A percentile compares a stretch with the other conserved stretches of the same genome.
Evolutionary conservation across 805 yeast genomes (phyloP).

Genomic region (Ogataea pignaliae): DNA sequence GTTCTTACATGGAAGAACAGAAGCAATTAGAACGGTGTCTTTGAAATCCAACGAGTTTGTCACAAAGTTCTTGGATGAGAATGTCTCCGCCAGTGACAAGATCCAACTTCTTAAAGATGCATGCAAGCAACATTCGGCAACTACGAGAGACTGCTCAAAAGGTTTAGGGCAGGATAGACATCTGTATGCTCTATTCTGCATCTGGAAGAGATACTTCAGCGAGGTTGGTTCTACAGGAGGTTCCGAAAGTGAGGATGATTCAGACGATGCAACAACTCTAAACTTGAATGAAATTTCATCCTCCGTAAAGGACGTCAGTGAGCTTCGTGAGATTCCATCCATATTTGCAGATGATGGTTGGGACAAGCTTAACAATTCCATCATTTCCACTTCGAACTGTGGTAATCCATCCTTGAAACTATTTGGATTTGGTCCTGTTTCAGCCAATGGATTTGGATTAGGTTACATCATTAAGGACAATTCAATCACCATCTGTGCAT

Average conservation of each 20-base stretch:
- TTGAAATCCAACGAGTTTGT: slow-evolving; percentile 77
- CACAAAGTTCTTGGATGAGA: slow-evolving; percentile 72
- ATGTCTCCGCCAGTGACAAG: slow-evolving; percentile 54
- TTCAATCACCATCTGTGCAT: slow-evolving; percentile 72
- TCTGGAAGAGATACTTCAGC: slow-evolving; percentile 67
- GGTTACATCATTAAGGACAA: slow-evolving; percentile 84
- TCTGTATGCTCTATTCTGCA: slow-evolving; percentile 78
- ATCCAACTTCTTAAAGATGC: slow-evolving; percentile 60
- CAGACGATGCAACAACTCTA: slow-evolving; percentile 31
- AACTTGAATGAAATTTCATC: slow-evolving; percentile 24
- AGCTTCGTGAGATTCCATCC: slow-evolving; percentile 51
- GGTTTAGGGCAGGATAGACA: slow-evolving; percentile 95
- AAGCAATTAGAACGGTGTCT: slow-evolving; percentile 83
- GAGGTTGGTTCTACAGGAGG: slow-evolving; percentile 14
- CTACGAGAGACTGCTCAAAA: slow-evolving; percentile 62
- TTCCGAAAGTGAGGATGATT: slow-evolving; percentile 19
- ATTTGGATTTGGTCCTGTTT: slow-evolving; percentile 90
- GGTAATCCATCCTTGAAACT: slow-evolving; percentile 85
- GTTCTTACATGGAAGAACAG: slow-evolving; percentile 88
- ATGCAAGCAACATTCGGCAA: slow-evolving; percentile 62
- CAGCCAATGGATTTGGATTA: slow-evolving; percentile 88
- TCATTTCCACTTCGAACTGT: slow-evolving; percentile 82
- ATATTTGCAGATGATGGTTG: slow-evolving; percentile 84
- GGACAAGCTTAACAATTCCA: slow-evolving; percentile 77
- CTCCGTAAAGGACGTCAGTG: slow-evolving; percentile 17